Base-by-base conservation (phyloP, 805 yeast species). In the Cyberlindnera galapagoensis region DNA sequence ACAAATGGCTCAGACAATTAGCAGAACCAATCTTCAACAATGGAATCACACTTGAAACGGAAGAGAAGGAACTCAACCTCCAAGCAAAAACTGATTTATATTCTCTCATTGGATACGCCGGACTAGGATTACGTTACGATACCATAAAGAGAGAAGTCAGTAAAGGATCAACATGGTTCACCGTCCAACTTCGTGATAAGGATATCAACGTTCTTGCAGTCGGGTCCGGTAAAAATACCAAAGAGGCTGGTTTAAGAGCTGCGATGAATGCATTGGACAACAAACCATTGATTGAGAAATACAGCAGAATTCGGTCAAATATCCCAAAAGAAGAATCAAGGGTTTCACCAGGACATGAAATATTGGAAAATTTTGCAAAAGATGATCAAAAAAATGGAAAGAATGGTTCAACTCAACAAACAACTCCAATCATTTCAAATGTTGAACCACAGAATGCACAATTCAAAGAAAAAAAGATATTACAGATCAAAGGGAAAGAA, bases 211-310 rank as follows among this genome's bases (percentile, higher is more conserved):
- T 65, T 1, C 48, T 90, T 16, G 95, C 95, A 0, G 57, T 55
- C 4, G 97, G 96, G 5, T 60, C 57, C 6, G 97, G 84, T 3
- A 65, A 70, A 16, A 79, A 74, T 40, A 62, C 67, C 4, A 83
- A 81, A 52, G 79, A 75, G 18, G 97, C 97, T 0, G 92, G 95
- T 0, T 56, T 74, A 15, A 63, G 80, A 34, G 96, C 97, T 1
- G 98, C 98, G 0, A 80, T 79, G 77, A 62, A 65, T 31, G 95
- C 90, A 0, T 60, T 90, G 28, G 57, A 60, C 9, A 75, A 84
- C 40, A 70, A 69, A 26, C 62, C 60, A 0, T 36, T 74, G 19
- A 62, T 86, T 28, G 88, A 80, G 39, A 78, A 78, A 46, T 84
- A 71, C 51, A 73, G 75, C 10, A 63, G 65, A 24, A 38, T 67